Evolutionary conservation across 2,329 filamentous ascomycete genomes (phyloP).

Genomic region (Cercospora beticola): DNA sequence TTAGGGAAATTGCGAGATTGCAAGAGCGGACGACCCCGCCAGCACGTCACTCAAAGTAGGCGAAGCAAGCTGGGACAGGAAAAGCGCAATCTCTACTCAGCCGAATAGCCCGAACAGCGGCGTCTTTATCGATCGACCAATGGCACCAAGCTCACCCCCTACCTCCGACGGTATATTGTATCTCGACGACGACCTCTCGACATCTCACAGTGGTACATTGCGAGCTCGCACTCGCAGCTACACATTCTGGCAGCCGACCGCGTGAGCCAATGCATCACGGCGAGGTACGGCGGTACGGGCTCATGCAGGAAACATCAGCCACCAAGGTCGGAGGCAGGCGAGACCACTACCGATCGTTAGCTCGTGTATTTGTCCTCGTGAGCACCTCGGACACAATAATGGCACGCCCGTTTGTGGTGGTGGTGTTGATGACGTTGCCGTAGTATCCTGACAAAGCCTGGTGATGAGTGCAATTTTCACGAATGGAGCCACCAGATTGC

Average conservation of each 20-base stretch:
- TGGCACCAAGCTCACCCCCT: not conserved
- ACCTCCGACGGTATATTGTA: not conserved
- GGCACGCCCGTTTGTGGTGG: not conserved
- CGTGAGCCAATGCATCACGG: constrained; percentile 14
- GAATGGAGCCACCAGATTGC: not conserved
- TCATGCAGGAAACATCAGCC: constrained; percentile 16
- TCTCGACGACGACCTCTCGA: not conserved
- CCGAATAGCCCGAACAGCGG: not conserved
- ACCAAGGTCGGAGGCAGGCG: constrained; percentile 14
- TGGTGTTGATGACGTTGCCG: not conserved
- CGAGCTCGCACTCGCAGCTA: not conserved
- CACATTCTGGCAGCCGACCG: constrained; percentile 12
- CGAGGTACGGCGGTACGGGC: constrained; percentile 6
- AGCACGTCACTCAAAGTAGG: not conserved
- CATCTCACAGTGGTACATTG: not conserved
- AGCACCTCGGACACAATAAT: not conserved
- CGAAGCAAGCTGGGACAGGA: not conserved
- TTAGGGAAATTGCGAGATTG: constrained; percentile 5
- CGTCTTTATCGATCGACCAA: not conserved
- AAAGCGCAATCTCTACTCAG: not conserved
- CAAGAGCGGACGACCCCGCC: not conserved
- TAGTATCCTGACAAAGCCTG: not conserved
- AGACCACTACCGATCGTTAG: constrained; percentile 1
- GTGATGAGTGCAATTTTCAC: not conserved
- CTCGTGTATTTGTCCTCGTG: constrained; percentile 6